Evolutionary conservation across 768 basidiomycete species (phyloP), one percentile per base, ranked within the genome.

Genomic region (Phaeotremella skinneri): DNA sequence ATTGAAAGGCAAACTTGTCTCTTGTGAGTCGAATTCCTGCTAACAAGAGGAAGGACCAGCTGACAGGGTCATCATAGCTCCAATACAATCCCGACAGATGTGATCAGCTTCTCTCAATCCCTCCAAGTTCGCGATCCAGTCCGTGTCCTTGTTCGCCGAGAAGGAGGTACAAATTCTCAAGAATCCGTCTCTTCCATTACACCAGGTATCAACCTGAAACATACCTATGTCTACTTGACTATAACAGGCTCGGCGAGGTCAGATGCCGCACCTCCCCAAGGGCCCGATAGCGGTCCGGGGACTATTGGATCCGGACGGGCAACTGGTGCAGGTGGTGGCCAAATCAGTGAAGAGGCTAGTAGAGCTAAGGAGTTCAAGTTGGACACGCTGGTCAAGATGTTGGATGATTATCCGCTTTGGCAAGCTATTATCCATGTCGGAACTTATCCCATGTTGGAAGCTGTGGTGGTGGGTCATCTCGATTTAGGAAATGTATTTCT

Each of bases 41-140:
- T 32, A 31, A 29, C 2, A n/a, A 34, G n/a, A 31, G 13, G 20
- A 17, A 25, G 2, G 30, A 32, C 14, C 16, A 32, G 50, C 60
- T 62, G 92, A 25, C 91, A 93, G 77, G 91, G 90, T 3, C 90
- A 89, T 5, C 81, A 91, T n/a, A 97, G 97, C 78, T 94, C 91
- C 34, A 98, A 98, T 76, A 99, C 96, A 2, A 93, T 96, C 17
- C 94, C 76, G 2, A 77, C 76, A 14, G 96, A 99, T 72, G 96
- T 99, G 11, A 84, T 99, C 62, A 97, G 93, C 75, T 86, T 99
- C 41, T 92, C 92, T 1, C 85, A 90, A 54, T 85, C 88, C 3
- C 91, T 99, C 58, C 89, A 96, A 71, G 84, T 99, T 11, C 85
- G 89, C 52, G 96, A 99, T 76, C 94, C 96, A 21, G 92, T 99